Base-by-base conservation (phyloP, 768 basidiomycete genomes). In the Panellus pusillus region DNA sequence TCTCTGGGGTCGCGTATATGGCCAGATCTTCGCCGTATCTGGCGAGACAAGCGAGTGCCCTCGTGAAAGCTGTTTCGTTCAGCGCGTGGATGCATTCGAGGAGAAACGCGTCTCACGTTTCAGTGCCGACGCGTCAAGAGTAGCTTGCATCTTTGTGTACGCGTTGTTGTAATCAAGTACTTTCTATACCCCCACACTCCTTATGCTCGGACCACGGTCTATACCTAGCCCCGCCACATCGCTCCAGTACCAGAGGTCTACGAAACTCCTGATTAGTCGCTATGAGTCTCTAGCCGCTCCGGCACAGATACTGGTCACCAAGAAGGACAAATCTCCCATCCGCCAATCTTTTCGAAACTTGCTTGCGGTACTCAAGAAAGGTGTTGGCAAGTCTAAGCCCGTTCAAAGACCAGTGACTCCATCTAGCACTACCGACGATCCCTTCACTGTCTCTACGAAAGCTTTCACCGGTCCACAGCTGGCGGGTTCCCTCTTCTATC, bases 1-100 rank as follows among this genome's bases (percentile, higher is more conserved):
- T 69, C 32, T 86, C 83, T 0, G 76, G 65, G 9, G 81, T 80
- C 8, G 87, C 89, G 53, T 83, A 78, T 38, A 93, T 77, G 35
- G 80, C 76, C 39, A 93, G 71, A 56, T 93, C 89, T 54, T 93
- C 91, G 45, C 91, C 89, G 65, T 91, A 93, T 71, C 80, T 84
- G 35, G 90, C 84, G 40, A 93, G 73, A 68, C 92, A 93, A 5
- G 80, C 74, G 44, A 93, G 72, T 12, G 87, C 86, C 66, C 79
- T 86, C 24, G 86, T 84, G 63, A 93, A 84, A 47, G 84, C 91
- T 93, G 60, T 44, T 47, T 64, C 41, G 55, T 55, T 57, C 37
- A 55, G 20, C 28, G 55, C 47, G 9, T 47, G 35, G 60, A 49
- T 46, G 32, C 40, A 55, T 35, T 14, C 7, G 28, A 50, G 44